Conservation (phyloP, 306 rosid genomes). For the Quercus variabilis region DNA sequence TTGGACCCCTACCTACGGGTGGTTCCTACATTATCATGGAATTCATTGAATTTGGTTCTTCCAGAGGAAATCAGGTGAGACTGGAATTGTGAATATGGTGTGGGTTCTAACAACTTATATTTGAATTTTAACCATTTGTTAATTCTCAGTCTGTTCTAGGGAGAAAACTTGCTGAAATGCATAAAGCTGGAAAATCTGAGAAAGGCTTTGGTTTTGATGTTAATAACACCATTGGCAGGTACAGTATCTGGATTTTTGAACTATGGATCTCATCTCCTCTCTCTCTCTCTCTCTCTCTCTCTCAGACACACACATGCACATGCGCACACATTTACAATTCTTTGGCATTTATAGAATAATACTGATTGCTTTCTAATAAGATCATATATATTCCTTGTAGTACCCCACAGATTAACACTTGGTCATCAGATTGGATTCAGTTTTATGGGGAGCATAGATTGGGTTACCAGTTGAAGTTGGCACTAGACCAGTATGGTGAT, state of each 20-base stretch:
- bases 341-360: neutral
- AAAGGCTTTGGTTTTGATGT: constrained; percentile 86
- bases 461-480: constrained; percentile 83
- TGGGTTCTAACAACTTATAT: constrained; percentile 7
- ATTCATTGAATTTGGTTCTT: constrained; percentile 72
- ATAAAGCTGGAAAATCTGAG: constrained; percentile 73
- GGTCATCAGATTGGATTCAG: constrained; percentile 90
- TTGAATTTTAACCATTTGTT: constrained; percentile 16
- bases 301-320: neutral
- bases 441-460: constrained; percentile 81
- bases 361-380: constrained; percentile 8
- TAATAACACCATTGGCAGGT: constrained; percentile 95
- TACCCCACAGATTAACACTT: constrained; percentile 86
- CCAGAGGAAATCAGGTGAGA: constrained; percentile 82
- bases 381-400: constrained; percentile 35
- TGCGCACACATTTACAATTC: neutral
- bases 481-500: constrained; percentile 64
- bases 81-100: neutral
- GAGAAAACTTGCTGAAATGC: constrained; percentile 94
- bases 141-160: constrained; percentile 70
- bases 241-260: constrained; percentile 6
- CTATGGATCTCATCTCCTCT: neutral
- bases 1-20: constrained; percentile 78
- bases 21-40: constrained; percentile 97
- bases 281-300: neutral